A percentile compares a stretch with the other conserved stretches of the same genome.
Evolutionary conservation across 1,139 yeast species (phyloP).

Genomic region (Candida tetrigidarum): DNA sequence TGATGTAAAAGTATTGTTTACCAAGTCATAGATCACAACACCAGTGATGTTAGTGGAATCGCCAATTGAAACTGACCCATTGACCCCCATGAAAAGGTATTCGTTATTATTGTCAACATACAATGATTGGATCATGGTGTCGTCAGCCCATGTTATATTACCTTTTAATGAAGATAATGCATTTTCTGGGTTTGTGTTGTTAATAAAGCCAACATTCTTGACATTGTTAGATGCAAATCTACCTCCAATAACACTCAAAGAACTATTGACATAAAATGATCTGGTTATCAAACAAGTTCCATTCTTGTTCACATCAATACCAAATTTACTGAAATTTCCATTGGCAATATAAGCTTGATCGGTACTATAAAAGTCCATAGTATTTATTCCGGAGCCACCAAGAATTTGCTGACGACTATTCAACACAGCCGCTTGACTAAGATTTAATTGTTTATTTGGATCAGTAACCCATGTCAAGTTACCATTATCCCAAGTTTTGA

Average conservation of each 20-base stretch:
- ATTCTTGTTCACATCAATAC: slow-evolving; percentile 24
- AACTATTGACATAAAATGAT: slow-evolving; percentile 49
- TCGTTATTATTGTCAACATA: slow-evolving; percentile 42
- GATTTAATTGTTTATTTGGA: slow-evolving; percentile 35
- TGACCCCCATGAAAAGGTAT: slow-evolving; percentile 53
- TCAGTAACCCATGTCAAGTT: slow-evolving; percentile 39
- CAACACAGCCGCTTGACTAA: slow-evolving; percentile 37
- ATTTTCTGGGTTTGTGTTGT: slow-evolving; percentile 26
- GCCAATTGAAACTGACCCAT: slow-evolving; percentile 43
- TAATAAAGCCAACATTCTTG: slow-evolving; percentile 46
- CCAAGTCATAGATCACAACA: slow-evolving; percentile 54
- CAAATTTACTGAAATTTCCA: slow-evolving; percentile 26
- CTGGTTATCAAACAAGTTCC: slow-evolving; percentile 42
- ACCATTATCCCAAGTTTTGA: slow-evolving; percentile 46
- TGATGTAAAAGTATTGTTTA: slow-evolving; percentile 36
- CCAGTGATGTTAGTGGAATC: slow-evolving; percentile 41
- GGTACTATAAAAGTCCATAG: slow-evolving; percentile 35
- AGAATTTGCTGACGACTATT: slow-evolving; percentile 35
- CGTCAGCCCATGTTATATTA: slow-evolving; percentile 39
- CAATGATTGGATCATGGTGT: slow-evolving; percentile 42
- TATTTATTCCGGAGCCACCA: slow-evolving; percentile 43
- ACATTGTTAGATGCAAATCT: slow-evolving; percentile 29
- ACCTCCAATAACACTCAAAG: slow-evolving; percentile 59
- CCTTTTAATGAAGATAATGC: slow-evolving; percentile 31
- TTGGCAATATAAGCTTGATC: slow-evolving; percentile 37